Evolutionary conservation across 2,329 filamentous ascomycete genomes (phyloP), one percentile per base, ranked within the genome.

Genomic region (Fusarium nodosum): DNA sequence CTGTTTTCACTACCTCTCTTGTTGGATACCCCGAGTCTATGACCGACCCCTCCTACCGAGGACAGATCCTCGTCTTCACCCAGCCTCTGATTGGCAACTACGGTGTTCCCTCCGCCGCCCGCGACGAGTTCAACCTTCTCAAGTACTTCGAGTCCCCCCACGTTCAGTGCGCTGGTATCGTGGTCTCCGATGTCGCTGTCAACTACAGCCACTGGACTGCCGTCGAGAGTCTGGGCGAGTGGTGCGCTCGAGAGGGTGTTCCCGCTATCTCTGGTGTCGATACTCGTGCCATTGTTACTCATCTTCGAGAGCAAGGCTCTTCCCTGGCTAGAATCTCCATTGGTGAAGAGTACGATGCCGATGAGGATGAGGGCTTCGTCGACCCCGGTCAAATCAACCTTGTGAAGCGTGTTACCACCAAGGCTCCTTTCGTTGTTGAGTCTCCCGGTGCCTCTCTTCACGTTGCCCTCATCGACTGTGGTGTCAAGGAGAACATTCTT

Each of bases 401-500:
- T 69, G 96, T 98, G 75, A 93, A 93, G 82, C 93, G 93, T 76
- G 96, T 99, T 74, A 97, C 93, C 86, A 99, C 96, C 82, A 99
- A 99, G 86, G 93, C 94, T 69, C 96, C 96, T 42, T 99, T 98
- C 85, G 93, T 98, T 76, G 92, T 98, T 71, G 91, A 93, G 79
- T 94, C 94, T 53, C 88, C 90, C 33, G 88, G 91, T 72, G 93
- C 95, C 69, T 89, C 91, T 76, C 91, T 93, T 79, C 96, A 99
- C 83, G 89, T 99, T 74, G 96, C 95, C 62, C 87, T 99, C 73
- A 91, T 99, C 78, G 96, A 99, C 83, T 99, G 96, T 77, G 96
- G 96, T 85, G 96, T 98, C 74, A 99, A 99, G 88, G 96, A 99
- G 88, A 99, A 99, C 85, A 99, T 99, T 76, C 90, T 99, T 64